Evolutionary conservation across 345 rosid species (phyloP), one percentile per base, ranked within the genome.

Genomic region (Limnanthes douglasii): DNA sequence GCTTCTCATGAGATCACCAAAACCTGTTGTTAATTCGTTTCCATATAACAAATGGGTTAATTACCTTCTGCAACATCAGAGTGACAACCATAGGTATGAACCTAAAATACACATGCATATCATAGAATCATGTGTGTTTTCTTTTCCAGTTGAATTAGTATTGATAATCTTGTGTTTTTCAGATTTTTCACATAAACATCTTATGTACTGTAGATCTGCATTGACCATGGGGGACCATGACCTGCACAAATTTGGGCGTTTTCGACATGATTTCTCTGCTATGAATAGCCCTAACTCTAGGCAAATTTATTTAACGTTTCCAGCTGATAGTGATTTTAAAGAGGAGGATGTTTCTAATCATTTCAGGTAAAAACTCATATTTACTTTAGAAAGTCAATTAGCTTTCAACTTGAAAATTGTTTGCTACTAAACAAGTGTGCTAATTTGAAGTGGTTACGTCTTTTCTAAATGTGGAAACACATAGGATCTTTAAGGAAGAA

Each of bases 261-360:
- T 52, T 29, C 50, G 73, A 42, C 48, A 35, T 41, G 78, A 66
- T 29, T 62, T 70, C 16, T 51, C 56, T 1, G 62, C 59, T 23
- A 46, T 62, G 65, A 73, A 69, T 13, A 72, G 62, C 46, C 68
- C 81, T 3, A 66, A 64, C 19, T 65, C 81, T 1, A 60, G 80
- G 46, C 86, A 75, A 59, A 75, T 75, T 56, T 75, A 75, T 41
- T 38, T 75, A 52, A 75, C 86, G 12, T 72, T 75, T 64, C 85
- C 85, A 19, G 76, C 85, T 38, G 80, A 75, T 10, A 75, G 85
- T 39, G 61, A 76, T 15, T 75, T 75, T 24, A 65, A 68, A 37
- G 86, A 75, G 43, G 86, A 75, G 46, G 86, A 75, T 43, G 86
- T 75, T 39, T 75, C 86, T 4, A 63, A 57, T 52, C 72, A 75